A percentile compares a stretch with the other conserved stretches of the same genome.
Conservation (phyloP, 176 grass and related monocot species). For the Oryza rufipogon region DNA sequence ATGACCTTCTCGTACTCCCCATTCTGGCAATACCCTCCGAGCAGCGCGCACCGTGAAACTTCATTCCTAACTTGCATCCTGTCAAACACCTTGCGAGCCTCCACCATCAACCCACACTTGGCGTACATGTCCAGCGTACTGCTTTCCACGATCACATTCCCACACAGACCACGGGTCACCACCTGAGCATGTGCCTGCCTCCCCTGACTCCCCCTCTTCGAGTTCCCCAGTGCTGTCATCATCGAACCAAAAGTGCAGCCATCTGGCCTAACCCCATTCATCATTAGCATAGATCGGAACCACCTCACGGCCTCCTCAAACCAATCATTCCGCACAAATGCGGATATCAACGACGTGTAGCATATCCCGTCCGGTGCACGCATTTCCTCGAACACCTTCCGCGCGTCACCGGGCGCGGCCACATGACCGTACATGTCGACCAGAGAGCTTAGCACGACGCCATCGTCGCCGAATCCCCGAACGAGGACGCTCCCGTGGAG, state of each 20-base stretch:
- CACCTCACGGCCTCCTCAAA: conserved; percentile 56
- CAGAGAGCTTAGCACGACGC: conserved; percentile 64
- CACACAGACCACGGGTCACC: conserved; percentile 57
- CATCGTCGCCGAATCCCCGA: conserved; percentile 53
- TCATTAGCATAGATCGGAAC: conserved; percentile 54
- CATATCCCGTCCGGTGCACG: conserved; percentile 66
- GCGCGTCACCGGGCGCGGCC: conserved; percentile 38
- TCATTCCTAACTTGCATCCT: conserved; percentile 65
- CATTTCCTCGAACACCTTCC: conserved; percentile 71
- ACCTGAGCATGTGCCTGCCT: conserved; percentile 63
- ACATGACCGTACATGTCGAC: conserved; percentile 76
- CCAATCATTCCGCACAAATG: conserved; percentile 65
- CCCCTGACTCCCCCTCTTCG: conserved; percentile 58
- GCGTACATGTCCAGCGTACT: conserved; percentile 86
- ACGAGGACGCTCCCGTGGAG: conserved; percentile 63
- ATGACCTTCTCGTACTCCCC: conserved; percentile 56
- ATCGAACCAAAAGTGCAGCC: conserved; percentile 72
- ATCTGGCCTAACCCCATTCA: conserved; percentile 37
- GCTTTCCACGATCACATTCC: conserved; percentile 84
- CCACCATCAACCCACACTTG: conserved; percentile 64
- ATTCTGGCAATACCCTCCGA: conserved; percentile 73
- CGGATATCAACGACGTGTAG: conserved; percentile 82
- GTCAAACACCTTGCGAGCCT: conserved; percentile 75
- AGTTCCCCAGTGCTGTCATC: conserved; percentile 70
- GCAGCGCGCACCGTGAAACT: conserved; percentile 78